A percentile compares a stretch with the other conserved stretches of the same genome.
These are phyloP conservation scores for Amphibolis antarctica DNA, from an alignment of 106 monocot genomes.

Conservation along the genomic window DNA sequence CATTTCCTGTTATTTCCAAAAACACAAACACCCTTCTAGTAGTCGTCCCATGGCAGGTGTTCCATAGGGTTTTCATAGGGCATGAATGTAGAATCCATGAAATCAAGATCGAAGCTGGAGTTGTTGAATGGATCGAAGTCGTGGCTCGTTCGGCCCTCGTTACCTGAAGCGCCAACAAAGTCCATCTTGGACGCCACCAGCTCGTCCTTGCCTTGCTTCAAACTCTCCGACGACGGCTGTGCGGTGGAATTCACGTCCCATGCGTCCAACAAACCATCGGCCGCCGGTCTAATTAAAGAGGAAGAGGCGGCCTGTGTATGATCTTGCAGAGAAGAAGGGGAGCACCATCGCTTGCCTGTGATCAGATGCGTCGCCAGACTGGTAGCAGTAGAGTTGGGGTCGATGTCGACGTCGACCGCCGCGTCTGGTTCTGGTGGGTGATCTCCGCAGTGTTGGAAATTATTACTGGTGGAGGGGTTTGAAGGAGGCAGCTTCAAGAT, in stretches of 20 bases:
- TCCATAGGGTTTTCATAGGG: slow-evolving; percentile 51
- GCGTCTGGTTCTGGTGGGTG: slow-evolving; percentile 2
- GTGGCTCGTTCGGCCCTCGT: slow-evolving; percentile 15
- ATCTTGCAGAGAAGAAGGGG: slow-evolving; percentile 16
- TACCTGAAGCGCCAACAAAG: slow-evolving; percentile 2
- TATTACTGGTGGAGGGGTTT: slow-evolving; percentile 7
- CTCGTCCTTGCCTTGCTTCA: slow-evolving; percentile 9
- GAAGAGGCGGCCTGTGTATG: not conserved
- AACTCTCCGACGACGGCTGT: slow-evolving; percentile 4
- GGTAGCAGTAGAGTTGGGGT: slow-evolving; percentile 17
- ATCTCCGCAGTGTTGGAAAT: slow-evolving; percentile 16
- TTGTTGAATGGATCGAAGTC: slow-evolving; percentile 28
- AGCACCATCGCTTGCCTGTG: slow-evolving; percentile 9
- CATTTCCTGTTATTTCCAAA: no score
- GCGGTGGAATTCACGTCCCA: slow-evolving; percentile 1
- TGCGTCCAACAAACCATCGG: not conserved
- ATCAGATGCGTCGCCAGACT: slow-evolving; percentile 12
- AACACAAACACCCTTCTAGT: no score
- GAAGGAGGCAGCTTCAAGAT: slow-evolving; percentile 23
- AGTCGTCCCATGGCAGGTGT: slow-evolving; percentile 76
- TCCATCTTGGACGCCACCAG: slow-evolving; percentile 6
- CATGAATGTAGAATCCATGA: slow-evolving; percentile 57
- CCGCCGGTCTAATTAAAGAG: not conserved
- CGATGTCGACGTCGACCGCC: slow-evolving; percentile 46
- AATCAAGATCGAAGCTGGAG: slow-evolving; percentile 46